Evolutionary conservation across 2,329 filamentous ascomycete genomes (phyloP), one percentile per base, ranked within the genome.

Genomic region (Fusarium brachygibbosum): DNA sequence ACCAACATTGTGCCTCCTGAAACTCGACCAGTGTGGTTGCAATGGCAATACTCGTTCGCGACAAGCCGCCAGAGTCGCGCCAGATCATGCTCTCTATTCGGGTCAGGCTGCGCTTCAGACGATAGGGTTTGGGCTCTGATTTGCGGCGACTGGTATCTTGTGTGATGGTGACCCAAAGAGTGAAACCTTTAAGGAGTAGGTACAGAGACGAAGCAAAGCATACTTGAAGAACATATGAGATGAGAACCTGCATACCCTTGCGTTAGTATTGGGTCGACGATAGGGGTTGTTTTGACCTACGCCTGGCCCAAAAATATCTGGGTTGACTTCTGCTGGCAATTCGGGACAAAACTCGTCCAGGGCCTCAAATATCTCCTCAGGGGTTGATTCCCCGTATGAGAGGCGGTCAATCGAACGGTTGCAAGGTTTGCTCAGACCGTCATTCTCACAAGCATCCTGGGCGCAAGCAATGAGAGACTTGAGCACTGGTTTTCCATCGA

Each of bases 1-100:
- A 80, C 79, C 79, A 81, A 59, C 74, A 76, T 50, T 81, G 79
- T 1, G 79, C 79, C 53, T 81, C 79, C 53, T 81, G 79, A 32
- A 81, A 81, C 69, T 81, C 79, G 31, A 81, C 79, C n/a, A 81
- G 66, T 3, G 79, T 81, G 6, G 79, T 79, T 58, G 79, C 79
- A 46, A 81, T 78, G 63, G 79, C 79, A 37, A 81, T 78, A 53
- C 77, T 79, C 10, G 78, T 81, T 8, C 79, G 78, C 6, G 78
- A 80, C 14, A 79, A 45, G 16, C 77, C 78, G 0, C 77, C 74
- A 21, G 77, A 76, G 55, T 81, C 79, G 37, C 75, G 72, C 79
- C 79, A 81, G 44, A 80, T 76, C 63, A 80, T 78, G 31, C 75
- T 74, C 63, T 79, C 75, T 38, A 80, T 77, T 28, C 79, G 78